Percentiles rank a stretch among this genome's conserved stretches.
phyloP scores from a whole-genome alignment of 116 monocot species.

The Iris pallida region DNA sequence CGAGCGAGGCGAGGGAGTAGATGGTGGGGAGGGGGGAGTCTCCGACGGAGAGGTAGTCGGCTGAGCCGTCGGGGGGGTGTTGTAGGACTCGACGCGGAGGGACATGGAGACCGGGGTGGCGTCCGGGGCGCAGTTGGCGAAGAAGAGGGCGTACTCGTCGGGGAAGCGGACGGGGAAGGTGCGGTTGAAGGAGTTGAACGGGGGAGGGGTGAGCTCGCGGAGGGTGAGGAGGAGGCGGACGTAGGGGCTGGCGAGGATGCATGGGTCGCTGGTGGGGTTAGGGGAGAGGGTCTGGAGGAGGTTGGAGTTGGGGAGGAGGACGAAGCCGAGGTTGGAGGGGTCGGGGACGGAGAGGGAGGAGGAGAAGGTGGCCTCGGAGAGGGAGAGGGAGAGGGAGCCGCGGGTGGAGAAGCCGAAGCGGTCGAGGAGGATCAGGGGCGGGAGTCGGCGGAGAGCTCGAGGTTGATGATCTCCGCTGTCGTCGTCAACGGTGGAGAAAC shows the following conservation, averaged over 20 bases:
- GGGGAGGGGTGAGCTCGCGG: constrained; percentile 33
- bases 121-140: constrained; percentile 62
- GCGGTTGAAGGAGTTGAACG: constrained; percentile 17
- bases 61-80: constrained; percentile 34
- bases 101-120: constrained; percentile 53
- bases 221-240: constrained; percentile 62
- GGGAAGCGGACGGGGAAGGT: constrained; percentile 54
- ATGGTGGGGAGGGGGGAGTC: constrained; percentile 54
- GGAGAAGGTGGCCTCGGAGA: constrained; percentile 37
- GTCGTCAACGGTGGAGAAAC: constrained; percentile 14
- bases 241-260: constrained; percentile 54
- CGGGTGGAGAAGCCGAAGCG: constrained; percentile 64
- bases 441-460: constrained; percentile 48
- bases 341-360: constrained; percentile 81
- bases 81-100: constrained; percentile 68
- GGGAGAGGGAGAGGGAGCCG: constrained; percentile 40
- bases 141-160: constrained; percentile 86
- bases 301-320: constrained; percentile 30
- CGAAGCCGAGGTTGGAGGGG: constrained; percentile 10
- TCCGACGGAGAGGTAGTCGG: constrained; percentile 78
- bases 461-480: constrained; percentile 60
- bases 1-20: constrained; percentile 43
- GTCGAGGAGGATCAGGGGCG: constrained; percentile 72
- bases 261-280: constrained; percentile 26
- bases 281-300: constrained; percentile 18